Evolutionary conservation across 768 basidiomycete species (phyloP), one percentile per base, ranked within the genome.

Genomic region (Naganishia onofrii): DNA sequence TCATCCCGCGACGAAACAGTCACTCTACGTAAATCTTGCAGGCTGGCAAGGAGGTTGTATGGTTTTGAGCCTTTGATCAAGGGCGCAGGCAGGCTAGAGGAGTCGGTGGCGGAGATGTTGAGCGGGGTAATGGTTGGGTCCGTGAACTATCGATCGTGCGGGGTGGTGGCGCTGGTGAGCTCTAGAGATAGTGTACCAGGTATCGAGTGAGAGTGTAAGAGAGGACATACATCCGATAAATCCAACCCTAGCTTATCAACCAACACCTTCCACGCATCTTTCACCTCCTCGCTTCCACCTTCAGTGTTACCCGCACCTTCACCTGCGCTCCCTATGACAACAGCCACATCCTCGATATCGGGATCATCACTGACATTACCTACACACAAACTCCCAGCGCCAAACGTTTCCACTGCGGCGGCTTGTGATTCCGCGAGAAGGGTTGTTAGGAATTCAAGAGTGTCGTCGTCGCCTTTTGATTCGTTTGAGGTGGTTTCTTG

Each of bases 311-410:
- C n/a, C n/a, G n/a, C n/a, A n/a, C n/a, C n/a, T n/a, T 15, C 58
- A 7, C 19, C 60, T 4, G 5, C 26, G 12, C 13, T 26, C 7
- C 38, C 38, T 2, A 63, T 2, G 7, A 63, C 13, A 15, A 63
- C 42, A 7, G 34, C 60, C 2, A 63, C 38, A 44, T 63, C 60
- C 42, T 63, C 60, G 5, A 63, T 42, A 26, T 63, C 60, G 3
- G 60, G 36, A 44, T 63, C 60, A 44, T 63, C 60, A 13, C 38
- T 44, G 38, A 44, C 15, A 44, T 63, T 63, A 1, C 60, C 60
- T 10, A 63, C 60, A 42, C 42, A 46, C 21, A 63, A 63, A 44
- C 60, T 63, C 15, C 4, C 60, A 7, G 60, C 60, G 60, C 60
- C 60, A 21, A 28, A 63, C 8, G 60, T 63, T 2, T 63, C 42